phyloP scores from a whole-genome alignment of 1,284 basidiomycete species.

The Sutorius eximius region DNA sequence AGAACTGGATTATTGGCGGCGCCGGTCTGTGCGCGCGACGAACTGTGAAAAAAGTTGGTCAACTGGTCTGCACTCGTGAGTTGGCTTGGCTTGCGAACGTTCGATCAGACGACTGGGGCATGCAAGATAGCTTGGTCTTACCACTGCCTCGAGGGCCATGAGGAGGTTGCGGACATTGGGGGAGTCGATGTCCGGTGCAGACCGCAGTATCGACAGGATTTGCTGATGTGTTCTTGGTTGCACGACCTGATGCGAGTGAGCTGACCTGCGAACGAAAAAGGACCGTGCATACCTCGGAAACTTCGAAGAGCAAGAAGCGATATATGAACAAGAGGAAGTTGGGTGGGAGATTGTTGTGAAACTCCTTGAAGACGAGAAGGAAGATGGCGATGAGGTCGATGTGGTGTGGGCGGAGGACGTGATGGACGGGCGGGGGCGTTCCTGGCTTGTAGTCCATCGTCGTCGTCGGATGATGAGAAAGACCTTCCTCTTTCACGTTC shows the following conservation, averaged over 20 bases:
- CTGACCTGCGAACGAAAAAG: neutral
- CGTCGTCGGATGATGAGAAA: constrained; percentile 14
- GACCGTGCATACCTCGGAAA: constrained; percentile 43
- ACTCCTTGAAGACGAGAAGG: constrained; percentile 57
- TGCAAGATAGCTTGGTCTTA: constrained; percentile 28
- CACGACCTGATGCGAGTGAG: constrained; percentile 36
- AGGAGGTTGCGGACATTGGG: constrained; percentile 35
- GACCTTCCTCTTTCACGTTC: constrained; percentile 27
- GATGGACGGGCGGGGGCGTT: constrained; percentile 55
- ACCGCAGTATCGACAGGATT: constrained; percentile 34
- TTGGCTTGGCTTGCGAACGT: constrained; percentile 41
- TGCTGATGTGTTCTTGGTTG: constrained; percentile 42
- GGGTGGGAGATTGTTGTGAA: constrained; percentile 50
- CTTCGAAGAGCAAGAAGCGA: constrained; percentile 61
- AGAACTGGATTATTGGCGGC: constrained; percentile 3
- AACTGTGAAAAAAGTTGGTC: constrained; percentile 64
- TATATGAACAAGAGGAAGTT: constrained; percentile 62
- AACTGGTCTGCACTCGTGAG: constrained; percentile 57
- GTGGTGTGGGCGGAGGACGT: constrained; percentile 72
- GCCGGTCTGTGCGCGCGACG: constrained; percentile 21
- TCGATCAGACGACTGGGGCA: constrained; percentile 15
- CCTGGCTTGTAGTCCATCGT: constrained; percentile 32
- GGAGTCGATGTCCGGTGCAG: constrained; percentile 28
- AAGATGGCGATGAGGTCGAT: constrained; percentile 63
- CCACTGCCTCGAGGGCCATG: constrained; percentile 43